Conservation (phyloP, 768 basidiomycete species). For the Filobasidium floriforme region DNA sequence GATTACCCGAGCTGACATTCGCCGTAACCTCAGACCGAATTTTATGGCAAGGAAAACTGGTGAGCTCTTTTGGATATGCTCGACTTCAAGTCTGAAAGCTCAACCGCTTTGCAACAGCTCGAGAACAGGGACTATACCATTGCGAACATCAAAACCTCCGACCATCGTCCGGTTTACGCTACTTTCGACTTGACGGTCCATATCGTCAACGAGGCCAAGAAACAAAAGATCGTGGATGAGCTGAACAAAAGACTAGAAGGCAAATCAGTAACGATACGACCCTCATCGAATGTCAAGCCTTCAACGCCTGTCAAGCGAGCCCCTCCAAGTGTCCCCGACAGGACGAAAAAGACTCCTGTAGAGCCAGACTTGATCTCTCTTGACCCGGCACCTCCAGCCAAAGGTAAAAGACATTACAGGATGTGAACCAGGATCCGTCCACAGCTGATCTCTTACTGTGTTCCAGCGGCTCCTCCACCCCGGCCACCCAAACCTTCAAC, state of each 20-base stretch:
- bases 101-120: constrained; percentile 43
- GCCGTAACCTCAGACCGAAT: constrained; percentile 66
- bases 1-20: constrained; percentile 23
- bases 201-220: constrained; percentile 69
- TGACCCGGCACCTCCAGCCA: neutral
- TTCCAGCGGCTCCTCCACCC: constrained; percentile 10
- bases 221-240: constrained; percentile 51
- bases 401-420: too few species aligned
- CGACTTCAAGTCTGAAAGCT: neutral
- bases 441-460: neutral
- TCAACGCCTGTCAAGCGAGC: neutral
- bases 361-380: constrained; percentile 2
- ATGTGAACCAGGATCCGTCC: too few species aligned
- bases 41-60: constrained; percentile 62
- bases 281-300: neutral
- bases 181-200: constrained; percentile 71
- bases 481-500: constrained; percentile 4
- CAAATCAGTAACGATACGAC: neutral
- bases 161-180: constrained; percentile 91
- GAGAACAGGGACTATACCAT: constrained; percentile 72
- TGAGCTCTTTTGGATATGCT: constrained; percentile 16
- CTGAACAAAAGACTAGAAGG: constrained; percentile 17
- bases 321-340: constrained; percentile 6
- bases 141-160: constrained; percentile 80
- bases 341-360: neutral